phyloP scores from a whole-genome alignment of 768 basidiomycete genomes.

The Punctularia strigosozonata region DNA sequence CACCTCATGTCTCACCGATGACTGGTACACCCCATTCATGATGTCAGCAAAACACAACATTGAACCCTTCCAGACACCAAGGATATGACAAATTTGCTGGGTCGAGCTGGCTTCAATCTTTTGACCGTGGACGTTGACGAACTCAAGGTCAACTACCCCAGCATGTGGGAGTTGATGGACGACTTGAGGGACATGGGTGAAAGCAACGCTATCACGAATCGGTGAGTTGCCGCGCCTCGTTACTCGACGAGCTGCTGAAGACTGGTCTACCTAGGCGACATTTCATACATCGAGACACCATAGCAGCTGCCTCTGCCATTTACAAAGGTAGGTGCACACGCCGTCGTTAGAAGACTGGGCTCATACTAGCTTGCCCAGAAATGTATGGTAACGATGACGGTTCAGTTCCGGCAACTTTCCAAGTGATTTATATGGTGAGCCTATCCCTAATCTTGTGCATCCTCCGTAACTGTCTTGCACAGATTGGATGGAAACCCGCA shows the following conservation, averaged over 20 bases:
- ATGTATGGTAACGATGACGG: conserved; percentile 80
- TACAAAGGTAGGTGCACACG: conserved; percentile 57
- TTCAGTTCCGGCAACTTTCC: conserved; percentile 87
- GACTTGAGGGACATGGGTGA: conserved; percentile 98
- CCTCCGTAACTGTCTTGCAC: neutral
- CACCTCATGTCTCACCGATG: conserved; percentile 97
- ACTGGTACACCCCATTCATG: conserved; percentile 45
- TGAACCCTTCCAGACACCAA: conserved; percentile 53
- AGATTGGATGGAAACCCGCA: conserved; percentile 83
- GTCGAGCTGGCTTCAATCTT: conserved; percentile 85
- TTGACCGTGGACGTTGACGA: conserved; percentile 96
- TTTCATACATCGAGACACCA: conserved; percentile 69
- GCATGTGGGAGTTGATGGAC: conserved; percentile 91
- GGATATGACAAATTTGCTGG: conserved; percentile 86
- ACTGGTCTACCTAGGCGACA: conserved; percentile 35
- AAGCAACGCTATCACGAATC: conserved; percentile 78
- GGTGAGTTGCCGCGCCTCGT: conserved; percentile 31
- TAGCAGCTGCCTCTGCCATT: conserved; percentile 85
- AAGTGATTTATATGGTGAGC: conserved; percentile 84
- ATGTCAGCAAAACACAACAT: neutral
- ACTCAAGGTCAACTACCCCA: conserved; percentile 80
- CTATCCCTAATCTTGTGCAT: conserved; percentile 1
- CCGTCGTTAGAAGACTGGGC: no score
- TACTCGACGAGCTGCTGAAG: neutral
- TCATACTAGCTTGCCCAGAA: conserved; percentile 36